These are phyloP conservation scores for Sclerotinia sclerotiorum DNA, from an alignment of 2,329 filamentous ascomycete species.

Conservation along the genomic window DNA sequence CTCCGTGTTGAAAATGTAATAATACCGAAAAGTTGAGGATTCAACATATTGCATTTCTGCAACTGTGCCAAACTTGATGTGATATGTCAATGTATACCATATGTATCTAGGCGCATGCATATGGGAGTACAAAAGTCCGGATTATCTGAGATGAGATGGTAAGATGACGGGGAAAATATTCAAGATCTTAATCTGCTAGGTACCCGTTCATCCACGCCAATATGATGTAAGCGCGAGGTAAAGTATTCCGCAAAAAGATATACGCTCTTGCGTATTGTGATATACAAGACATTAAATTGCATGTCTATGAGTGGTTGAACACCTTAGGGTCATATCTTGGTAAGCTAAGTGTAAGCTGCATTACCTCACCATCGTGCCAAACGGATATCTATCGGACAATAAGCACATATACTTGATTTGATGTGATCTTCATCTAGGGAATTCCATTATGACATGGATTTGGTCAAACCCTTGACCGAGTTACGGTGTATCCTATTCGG, in stretches of 20 bases:
- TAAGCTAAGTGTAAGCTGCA: constrained; percentile 1
- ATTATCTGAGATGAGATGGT: constrained; percentile 7
- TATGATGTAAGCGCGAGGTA: not conserved
- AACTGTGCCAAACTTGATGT: constrained; percentile 8
- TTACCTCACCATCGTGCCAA: not conserved
- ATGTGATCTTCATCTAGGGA: not conserved
- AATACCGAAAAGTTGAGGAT: too few relatives aligned
- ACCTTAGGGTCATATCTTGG: constrained; percentile 2
- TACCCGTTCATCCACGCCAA: not conserved
- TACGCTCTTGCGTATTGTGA: not conserved
- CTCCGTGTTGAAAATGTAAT: not conserved
- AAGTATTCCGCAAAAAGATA: not conserved
- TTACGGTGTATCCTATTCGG: not conserved
- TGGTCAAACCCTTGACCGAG: not conserved
- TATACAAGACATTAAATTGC: not conserved
- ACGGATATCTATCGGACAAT: constrained; percentile 1
- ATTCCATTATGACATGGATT: constrained; percentile 4
- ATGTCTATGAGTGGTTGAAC: not conserved
- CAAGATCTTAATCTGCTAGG: constrained; percentile 12
- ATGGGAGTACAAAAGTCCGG: not conserved
- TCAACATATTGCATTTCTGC: not conserved
- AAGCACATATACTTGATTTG: constrained; percentile 7
- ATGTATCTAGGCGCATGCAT: not conserved
- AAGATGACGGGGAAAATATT: constrained; percentile 4
- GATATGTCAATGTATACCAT: constrained; percentile 1